Conservation (phyloP, 495 filamentous ascomycete species). For the Penicillium crystallinum region DNA sequence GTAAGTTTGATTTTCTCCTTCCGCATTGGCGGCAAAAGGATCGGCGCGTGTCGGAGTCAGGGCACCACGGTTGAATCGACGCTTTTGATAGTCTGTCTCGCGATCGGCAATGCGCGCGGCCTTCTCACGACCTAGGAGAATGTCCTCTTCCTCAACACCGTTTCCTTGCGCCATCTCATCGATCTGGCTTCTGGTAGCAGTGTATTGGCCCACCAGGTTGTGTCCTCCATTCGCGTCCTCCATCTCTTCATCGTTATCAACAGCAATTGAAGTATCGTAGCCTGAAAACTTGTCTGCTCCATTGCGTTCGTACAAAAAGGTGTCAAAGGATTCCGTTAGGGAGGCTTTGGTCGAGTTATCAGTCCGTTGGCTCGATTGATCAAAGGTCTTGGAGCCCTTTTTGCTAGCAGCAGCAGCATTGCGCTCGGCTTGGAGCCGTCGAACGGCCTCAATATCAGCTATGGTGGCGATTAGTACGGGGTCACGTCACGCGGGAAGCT, state of each 20-base stretch:
- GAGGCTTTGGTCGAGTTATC: constrained; percentile 91
- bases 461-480: constrained; percentile 21
- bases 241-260: constrained; percentile 77
- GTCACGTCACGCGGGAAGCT: constrained; percentile 11
- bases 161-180: constrained; percentile 87
- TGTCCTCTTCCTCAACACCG: constrained; percentile 88
- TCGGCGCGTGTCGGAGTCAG: constrained; percentile 86
- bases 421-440: constrained; percentile 84
- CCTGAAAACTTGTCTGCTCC: constrained; percentile 80
- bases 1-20: constrained; percentile 73
- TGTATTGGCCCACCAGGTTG: constrained; percentile 93
- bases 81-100: constrained; percentile 97
- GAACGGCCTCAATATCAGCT: constrained; percentile 80
- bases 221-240: constrained; percentile 68
- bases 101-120: constrained; percentile 83
- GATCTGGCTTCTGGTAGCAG: constrained; percentile 82
- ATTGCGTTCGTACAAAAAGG: constrained; percentile 80
- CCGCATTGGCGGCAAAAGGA: constrained; percentile 72
- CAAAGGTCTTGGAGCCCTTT: constrained; percentile 84
- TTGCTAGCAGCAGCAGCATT: constrained; percentile 76
- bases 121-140: constrained; percentile 80
- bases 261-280: constrained; percentile 84
- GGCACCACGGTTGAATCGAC: constrained; percentile 72
- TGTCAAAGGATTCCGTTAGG: constrained; percentile 92
- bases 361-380: constrained; percentile 80